A percentile compares a stretch with the other conserved stretches of the same genome.
These are phyloP conservation scores for Fusarium sp. DNA, from an alignment of 2,329 filamentous ascomycete species.

Conservation along the genomic window DNA sequence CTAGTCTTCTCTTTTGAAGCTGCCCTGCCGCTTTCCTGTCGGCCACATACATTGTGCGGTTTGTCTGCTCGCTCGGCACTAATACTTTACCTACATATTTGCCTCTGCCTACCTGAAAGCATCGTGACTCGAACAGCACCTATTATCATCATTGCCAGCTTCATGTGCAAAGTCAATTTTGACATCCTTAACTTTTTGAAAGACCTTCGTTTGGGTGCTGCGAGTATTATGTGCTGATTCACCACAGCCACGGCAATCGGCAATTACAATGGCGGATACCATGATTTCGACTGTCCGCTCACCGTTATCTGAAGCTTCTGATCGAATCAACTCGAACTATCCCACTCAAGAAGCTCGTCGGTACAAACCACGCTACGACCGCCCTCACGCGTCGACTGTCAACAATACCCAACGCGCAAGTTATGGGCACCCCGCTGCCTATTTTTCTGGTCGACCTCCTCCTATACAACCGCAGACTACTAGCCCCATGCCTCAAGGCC, in stretches of 20 bases:
- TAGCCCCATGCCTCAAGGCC: slow-evolving; percentile 33
- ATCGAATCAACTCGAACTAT: slow-evolving; percentile 59
- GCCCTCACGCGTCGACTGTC: slow-evolving; percentile 27
- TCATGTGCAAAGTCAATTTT: slow-evolving; percentile 21
- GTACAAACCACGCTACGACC: slow-evolving; percentile 50
- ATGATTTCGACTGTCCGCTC: slow-evolving; percentile 50
- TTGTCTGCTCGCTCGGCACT: slow-evolving; percentile 21
- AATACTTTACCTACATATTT: slow-evolving; percentile 6
- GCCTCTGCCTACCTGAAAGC: background rate
- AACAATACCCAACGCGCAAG: slow-evolving; percentile 30
- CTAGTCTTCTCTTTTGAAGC: slow-evolving; percentile 27
- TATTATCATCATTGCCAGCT: slow-evolving; percentile 13
- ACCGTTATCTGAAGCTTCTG: slow-evolving; percentile 62
- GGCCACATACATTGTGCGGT: slow-evolving; percentile 15
- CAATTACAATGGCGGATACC: slow-evolving; percentile 51
- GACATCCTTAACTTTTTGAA: slow-evolving; percentile 22
- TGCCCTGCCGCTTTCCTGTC: slow-evolving; percentile 11
- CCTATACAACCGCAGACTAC: slow-evolving; percentile 20
- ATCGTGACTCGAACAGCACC: background rate
- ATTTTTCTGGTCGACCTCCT: slow-evolving; percentile 35
- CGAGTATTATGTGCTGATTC: slow-evolving; percentile 54
- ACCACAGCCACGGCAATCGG: slow-evolving; percentile 34
- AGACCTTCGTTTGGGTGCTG: slow-evolving; percentile 19
- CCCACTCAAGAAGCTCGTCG: slow-evolving; percentile 44
- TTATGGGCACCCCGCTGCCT: slow-evolving; percentile 30